phyloP scores from a whole-genome alignment of 129 eudicot genomes.

The Oenanthe sinensis region DNA sequence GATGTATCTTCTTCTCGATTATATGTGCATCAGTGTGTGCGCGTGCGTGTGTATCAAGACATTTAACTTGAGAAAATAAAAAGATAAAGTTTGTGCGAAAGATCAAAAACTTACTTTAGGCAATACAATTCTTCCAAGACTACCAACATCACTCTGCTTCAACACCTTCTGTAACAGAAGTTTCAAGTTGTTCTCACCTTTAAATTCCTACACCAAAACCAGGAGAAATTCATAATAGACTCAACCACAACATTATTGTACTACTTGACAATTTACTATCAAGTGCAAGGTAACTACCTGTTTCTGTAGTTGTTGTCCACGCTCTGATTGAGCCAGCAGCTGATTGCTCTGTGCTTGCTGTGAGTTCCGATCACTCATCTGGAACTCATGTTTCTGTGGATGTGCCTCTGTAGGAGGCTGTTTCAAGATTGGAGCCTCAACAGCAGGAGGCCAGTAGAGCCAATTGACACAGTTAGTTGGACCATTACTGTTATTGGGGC shows the following conservation, averaged over 20 bases:
- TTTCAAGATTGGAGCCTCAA: not conserved
- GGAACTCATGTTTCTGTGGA: constrained; percentile 17
- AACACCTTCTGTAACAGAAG: constrained; percentile 85
- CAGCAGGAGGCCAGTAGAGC: constrained; percentile 44
- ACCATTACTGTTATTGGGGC: constrained; percentile 11
- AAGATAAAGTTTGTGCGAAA: not conserved
- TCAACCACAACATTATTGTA: not conserved
- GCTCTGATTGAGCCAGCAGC: constrained; percentile 27
- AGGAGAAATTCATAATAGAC: not conserved
- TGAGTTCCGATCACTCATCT: constrained; percentile 17
- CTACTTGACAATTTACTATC: not conserved
- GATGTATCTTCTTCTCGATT: not conserved
- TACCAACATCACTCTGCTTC: constrained; percentile 99
- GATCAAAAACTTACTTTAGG: constrained; percentile 49
- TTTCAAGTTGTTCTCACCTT: constrained; percentile 76
- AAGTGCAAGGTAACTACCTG: constrained; percentile 30
- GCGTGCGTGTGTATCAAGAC: not conserved
- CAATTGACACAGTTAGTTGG: constrained; percentile 25
- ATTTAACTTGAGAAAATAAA: not conserved
- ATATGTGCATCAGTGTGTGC: not conserved
- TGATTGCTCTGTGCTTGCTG: constrained; percentile 20
- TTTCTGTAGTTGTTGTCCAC: constrained; percentile 1
- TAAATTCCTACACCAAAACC: constrained; percentile 39
- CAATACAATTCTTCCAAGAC: constrained; percentile 92
- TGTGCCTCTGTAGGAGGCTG: constrained; percentile 17